Base-by-base conservation (phyloP, 2,329 filamentous ascomycete species). In the Colletotrichum paranaense region DNA sequence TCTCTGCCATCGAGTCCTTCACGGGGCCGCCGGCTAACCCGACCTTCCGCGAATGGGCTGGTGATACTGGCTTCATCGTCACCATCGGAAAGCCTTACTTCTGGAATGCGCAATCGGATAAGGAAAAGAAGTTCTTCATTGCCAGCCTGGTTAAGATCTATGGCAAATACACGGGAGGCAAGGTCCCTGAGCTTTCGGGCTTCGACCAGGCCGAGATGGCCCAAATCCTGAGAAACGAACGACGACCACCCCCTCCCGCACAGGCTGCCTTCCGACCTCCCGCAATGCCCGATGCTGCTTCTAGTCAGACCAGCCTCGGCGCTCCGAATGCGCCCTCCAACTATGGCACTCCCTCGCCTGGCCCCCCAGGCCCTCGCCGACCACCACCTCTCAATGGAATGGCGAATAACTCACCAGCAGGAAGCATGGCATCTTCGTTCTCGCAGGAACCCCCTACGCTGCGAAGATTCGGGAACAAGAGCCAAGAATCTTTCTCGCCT, bases 111-210 rank as follows among this genome's bases (percentile, higher is more conserved):
- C 92, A 95, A 76, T 97, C 94, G 1, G 90, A 94, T 66, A 98
- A 98, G 85, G 97, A 99, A 84, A 98, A 98, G 87, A 96, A 98
- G 81, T 98, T 98, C 84, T 99, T 99, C 83, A 97, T 99, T 79
- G 95, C 94, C 42, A 98, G 95, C 82, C 85, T 98, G 77, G 91
- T 98, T 80, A 99, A 98, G 83, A 98, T 99, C 76, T 99, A 94
- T 82, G 92, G 92, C 78, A 99, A 98, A 84, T 99, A 98, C 81
- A 98, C 97, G 1, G 94, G 94, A 32, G 96, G 96, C 14, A 93
- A 92, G 78, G 84, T 91, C 38, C 97, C 97, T 2, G 90, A 93
- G 72, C 87, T 99, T 64, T 86, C 90, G 68, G 96, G 96, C 8
- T 98, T 99, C 80, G 94, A 96, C 77, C 88, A 90, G 64, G 90